A percentile compares a stretch with the other conserved stretches of the same genome.
phyloP scores from a whole-genome alignment of 352 stramenopile genomes.

The Elongisporangium anandrum region DNA sequence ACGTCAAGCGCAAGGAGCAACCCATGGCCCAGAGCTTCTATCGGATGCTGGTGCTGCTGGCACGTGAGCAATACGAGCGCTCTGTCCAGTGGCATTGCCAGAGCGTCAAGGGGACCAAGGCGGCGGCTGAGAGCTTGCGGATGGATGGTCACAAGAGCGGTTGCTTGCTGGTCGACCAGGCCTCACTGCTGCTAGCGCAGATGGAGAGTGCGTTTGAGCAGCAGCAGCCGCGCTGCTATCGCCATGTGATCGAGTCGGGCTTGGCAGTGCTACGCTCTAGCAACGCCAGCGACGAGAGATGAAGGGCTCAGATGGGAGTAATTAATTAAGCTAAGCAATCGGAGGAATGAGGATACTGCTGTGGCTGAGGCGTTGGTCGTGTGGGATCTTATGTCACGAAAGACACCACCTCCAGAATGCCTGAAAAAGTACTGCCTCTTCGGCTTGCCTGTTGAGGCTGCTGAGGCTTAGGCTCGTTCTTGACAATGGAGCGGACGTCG shows the following conservation, averaged over 20 bases:
- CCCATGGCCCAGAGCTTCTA: slow-evolving; percentile 40
- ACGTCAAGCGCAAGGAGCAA: slow-evolving; percentile 51
- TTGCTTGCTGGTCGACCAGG: slow-evolving; percentile 21
- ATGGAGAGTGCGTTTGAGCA: slow-evolving; percentile 25
- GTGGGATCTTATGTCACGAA: no score
- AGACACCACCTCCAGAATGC: no score
- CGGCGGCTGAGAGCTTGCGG: slow-evolving; percentile 28
- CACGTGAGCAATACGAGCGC: slow-evolving; percentile 32
- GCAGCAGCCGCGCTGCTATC: slow-evolving; percentile 31
- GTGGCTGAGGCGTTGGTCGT: no score
- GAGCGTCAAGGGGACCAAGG: slow-evolving; percentile 18
- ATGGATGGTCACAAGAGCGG: slow-evolving; percentile 10
- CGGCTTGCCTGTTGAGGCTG: no score
- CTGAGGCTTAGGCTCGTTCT: slow-evolving; percentile 7
- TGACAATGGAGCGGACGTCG: slow-evolving; percentile 24
- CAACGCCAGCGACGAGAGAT: no score
- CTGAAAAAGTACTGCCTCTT: no score
- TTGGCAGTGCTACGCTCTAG: no score
- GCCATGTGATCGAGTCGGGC: slow-evolving; percentile 11
- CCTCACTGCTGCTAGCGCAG: slow-evolving; percentile 17
- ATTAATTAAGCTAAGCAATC: no score
- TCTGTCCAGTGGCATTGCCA: slow-evolving; percentile 21
- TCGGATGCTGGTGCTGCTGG: slow-evolving; percentile 38
- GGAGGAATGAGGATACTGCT: no score
- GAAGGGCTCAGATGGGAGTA: no score